Base-by-base conservation (phyloP, 2,329 filamentous ascomycete species). In the Pyrenophora tritici-repentis region DNA sequence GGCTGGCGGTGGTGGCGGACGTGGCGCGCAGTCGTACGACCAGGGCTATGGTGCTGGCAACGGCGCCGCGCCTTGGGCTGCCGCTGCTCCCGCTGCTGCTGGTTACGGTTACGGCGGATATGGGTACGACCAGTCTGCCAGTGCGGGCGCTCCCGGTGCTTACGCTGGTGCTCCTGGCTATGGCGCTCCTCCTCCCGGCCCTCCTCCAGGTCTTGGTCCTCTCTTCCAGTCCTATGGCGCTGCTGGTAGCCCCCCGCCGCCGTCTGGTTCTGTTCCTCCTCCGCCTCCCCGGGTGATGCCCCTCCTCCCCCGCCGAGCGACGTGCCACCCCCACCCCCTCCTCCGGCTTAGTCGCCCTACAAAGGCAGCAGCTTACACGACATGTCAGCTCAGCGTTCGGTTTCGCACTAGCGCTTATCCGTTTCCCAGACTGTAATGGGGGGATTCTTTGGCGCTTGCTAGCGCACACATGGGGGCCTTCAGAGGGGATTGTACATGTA, bases 191-290 rank as follows among this genome's bases (percentile, higher is more conserved):
- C 59, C 70, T 43, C 83, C 63, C 77, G 54, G 76, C 36, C 81
- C 70, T 48, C 70, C 71, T 43, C 71, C 82, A 53, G 84, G 83
- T 34, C 77, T 87, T 54, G 86, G 82, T 67, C 83, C 84, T 39
- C 78, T 90, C 51, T 86, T 88, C 64, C 84, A 88, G 72, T 86
- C 86, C 65, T 89, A 84, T 56, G 78, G 82, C 33, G 76, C 76
- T 57, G 78, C 73, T 53, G 75, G 73, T 36, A 76, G 79, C 49
- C 83, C 83, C 36, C 85, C 86, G 20, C 83, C 86, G 20, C 83
- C 85, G 1, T 81, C 84, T 40, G 75, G 73, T 14, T 75, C 78
- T 40, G 83, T 82, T 36, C 85, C 86, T 32, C 84, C 86, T 1
- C 82, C 83, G n/a, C 82, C 83, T 18, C 82, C 83, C 81, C 79